A percentile compares a stretch with the other conserved stretches of the same genome.
Evolutionary conservation across 1,284 basidiomycete genomes (phyloP).

Genomic region (Marasmius oreades): DNA sequence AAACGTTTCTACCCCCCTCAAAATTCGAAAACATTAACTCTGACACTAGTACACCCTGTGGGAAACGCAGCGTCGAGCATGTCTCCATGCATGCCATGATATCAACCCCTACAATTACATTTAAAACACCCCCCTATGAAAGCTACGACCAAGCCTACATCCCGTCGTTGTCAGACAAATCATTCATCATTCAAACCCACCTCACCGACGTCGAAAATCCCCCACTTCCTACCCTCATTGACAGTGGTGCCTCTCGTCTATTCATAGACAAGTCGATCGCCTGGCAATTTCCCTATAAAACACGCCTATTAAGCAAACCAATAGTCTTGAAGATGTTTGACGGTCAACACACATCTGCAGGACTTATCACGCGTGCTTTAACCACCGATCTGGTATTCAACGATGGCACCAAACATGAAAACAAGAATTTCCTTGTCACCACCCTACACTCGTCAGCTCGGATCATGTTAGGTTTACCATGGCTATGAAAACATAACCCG

Average conservation of each 20-base stretch:
- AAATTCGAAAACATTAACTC: background rate
- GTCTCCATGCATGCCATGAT: background rate
- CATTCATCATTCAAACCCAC: background rate
- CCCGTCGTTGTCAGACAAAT: background rate
- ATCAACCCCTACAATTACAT: background rate
- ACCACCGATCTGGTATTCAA: too few relatives aligned
- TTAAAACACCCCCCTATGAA: too few relatives aligned
- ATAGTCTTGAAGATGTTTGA: background rate
- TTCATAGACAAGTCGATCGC: background rate
- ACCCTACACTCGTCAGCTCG: too few relatives aligned
- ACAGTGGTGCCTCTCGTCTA: background rate
- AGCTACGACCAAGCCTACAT: background rate
- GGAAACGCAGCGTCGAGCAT: too few relatives aligned
- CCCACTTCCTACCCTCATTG: background rate
- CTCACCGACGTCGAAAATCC: background rate
- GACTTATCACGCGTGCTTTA: too few relatives aligned
- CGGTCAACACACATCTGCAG: too few relatives aligned
- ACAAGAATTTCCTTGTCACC: too few relatives aligned
- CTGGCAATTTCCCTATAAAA: background rate
- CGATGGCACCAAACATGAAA: too few relatives aligned
- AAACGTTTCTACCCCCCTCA: background rate
- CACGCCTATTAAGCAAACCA: background rate
- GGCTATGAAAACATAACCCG: too few relatives aligned
- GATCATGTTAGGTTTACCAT: too few relatives aligned
- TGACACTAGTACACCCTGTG: too few relatives aligned